phyloP scores from a whole-genome alignment of 139 green algal genomes.

The Penium margaritaceum region DNA sequence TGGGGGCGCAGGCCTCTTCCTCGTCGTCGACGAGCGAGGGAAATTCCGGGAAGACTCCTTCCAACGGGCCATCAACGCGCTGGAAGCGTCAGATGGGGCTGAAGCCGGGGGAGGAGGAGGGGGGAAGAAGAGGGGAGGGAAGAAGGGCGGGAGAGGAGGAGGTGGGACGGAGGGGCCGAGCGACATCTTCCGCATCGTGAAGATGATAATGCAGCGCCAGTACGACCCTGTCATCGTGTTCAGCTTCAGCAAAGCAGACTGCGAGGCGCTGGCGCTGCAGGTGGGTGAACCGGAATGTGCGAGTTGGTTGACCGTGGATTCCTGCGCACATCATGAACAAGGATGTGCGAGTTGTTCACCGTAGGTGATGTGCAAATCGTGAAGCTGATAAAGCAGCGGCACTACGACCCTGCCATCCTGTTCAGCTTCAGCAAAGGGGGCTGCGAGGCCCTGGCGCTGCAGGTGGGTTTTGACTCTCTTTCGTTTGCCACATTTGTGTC shows the following conservation, averaged over 20 bases:
- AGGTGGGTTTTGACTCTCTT: too few relatives aligned
- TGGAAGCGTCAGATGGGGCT: conserved; percentile 43
- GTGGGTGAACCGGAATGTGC: conserved; percentile 40
- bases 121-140: background rate
- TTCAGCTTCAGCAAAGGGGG: conserved; percentile 71
- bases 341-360: too few relatives aligned
- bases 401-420: conserved; percentile 81
- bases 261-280: conserved; percentile 57
- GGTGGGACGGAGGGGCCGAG: conserved; percentile 5
- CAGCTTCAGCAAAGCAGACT: conserved; percentile 68
- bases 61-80: conserved; percentile 54
- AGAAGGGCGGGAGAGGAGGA: background rate
- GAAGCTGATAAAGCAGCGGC: conserved; percentile 72
- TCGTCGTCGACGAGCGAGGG: conserved; percentile 60
- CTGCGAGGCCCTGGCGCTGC: conserved; percentile 57
- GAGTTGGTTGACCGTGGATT: too few relatives aligned
- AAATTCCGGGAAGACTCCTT: conserved; percentile 65
- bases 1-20: conserved; percentile 58
- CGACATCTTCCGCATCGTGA: conserved; percentile 85
- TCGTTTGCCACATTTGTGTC: too few relatives aligned
- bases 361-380: too few relatives aligned
- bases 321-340: too few relatives aligned
- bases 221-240: conserved; percentile 86
- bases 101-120: conserved; percentile 40
- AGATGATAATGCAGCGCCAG: conserved; percentile 75